Conservation (phyloP, 176 grass and related monocot genomes). For the Lolium perenne region DNA sequence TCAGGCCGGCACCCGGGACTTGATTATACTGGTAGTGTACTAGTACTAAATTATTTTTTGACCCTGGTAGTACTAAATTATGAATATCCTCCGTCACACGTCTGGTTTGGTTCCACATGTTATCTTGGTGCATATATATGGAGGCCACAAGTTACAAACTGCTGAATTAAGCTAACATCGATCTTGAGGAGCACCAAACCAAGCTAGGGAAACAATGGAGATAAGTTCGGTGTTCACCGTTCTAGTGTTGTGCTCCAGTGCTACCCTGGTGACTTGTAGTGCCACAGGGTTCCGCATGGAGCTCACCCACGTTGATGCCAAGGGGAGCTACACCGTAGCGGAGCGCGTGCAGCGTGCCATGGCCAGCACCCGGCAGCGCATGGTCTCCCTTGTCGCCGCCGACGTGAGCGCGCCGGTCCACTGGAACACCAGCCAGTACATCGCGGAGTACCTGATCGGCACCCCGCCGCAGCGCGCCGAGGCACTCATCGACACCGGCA, state of each 20-base stretch:
- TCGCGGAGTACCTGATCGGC: neutral
- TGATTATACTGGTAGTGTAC: too few species aligned
- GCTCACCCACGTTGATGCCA: conserved; percentile 40
- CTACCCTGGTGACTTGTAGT: neutral
- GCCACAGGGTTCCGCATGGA: neutral
- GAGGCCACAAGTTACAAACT: neutral
- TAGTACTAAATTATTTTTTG: too few species aligned
- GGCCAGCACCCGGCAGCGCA: neutral
- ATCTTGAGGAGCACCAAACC: neutral
- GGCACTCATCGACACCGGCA: conserved; percentile 62
- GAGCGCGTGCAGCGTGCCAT: conserved; percentile 6
- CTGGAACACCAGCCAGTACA: conserved; percentile 18
- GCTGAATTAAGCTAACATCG: neutral
- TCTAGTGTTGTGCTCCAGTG: neutral
- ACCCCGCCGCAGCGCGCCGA: neutral
- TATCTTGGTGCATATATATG: neutral
- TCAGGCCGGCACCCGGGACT: too few species aligned
- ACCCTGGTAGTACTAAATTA: too few species aligned
- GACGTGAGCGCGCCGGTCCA: conserved; percentile 28
- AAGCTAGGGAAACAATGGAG: neutral
- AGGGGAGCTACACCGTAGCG: neutral
- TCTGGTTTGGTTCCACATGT: conserved; percentile 3
- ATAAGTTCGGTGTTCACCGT: neutral
- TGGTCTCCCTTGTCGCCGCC: conserved; percentile 4
- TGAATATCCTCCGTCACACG: neutral